Evolutionary conservation across 2,329 filamentous ascomycete species (phyloP).

Genomic region (Didymosphaeria variabile): DNA sequence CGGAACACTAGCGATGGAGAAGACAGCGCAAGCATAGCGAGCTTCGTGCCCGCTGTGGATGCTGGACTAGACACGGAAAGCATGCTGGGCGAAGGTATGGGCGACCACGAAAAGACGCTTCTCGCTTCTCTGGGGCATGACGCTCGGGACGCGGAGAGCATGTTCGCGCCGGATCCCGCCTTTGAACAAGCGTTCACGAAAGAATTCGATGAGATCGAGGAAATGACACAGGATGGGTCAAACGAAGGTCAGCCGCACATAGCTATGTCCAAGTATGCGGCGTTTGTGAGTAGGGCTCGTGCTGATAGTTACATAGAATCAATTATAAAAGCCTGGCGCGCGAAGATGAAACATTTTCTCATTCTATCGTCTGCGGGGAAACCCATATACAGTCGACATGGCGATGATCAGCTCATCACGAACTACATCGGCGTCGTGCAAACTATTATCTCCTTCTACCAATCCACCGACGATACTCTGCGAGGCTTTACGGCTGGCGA

Average conservation of each 20-base stretch:
- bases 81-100: constrained; percentile 76
- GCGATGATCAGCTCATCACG: constrained; percentile 88
- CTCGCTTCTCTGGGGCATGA: constrained; percentile 71
- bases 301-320: constrained; percentile 50
- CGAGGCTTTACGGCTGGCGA: constrained; percentile 87
- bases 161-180: constrained; percentile 55
- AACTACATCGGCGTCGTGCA: constrained; percentile 95
- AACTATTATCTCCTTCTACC: constrained; percentile 97
- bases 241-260: constrained; percentile 66
- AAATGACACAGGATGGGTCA: constrained; percentile 61
- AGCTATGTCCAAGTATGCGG: constrained; percentile 22
- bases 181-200: constrained; percentile 72
- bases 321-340: constrained; percentile 79
- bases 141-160: constrained; percentile 63
- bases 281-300: constrained; percentile 15
- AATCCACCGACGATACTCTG: constrained; percentile 79
- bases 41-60: constrained; percentile 70
- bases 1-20: constrained; percentile 65
- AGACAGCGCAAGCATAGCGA: constrained; percentile 72
- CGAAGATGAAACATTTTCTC: constrained; percentile 95
- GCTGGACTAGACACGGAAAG: constrained; percentile 80
- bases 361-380: constrained; percentile 96
- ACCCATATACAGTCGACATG: constrained; percentile 95
- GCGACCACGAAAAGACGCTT: constrained; percentile 70
- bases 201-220: constrained; percentile 81